These are phyloP conservation scores for Amanita phalloides DNA, from an alignment of 768 basidiomycete genomes.

Conservation along the genomic window DNA sequence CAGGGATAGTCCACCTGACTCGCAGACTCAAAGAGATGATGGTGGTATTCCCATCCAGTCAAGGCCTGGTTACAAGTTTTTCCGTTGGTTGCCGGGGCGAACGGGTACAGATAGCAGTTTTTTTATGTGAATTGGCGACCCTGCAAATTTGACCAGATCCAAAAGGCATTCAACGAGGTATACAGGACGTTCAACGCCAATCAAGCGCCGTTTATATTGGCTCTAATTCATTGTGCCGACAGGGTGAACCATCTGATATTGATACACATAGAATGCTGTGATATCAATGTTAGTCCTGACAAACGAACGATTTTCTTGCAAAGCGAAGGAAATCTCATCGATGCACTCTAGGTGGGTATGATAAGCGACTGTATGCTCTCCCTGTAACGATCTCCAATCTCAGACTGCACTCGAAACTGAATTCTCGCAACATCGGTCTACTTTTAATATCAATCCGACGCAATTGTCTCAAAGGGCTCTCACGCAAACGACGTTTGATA, in stretches of 20 bases:
- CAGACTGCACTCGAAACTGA: constrained; percentile 37
- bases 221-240: constrained; percentile 78
- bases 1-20: constrained; percentile 14
- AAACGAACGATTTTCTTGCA: constrained; percentile 91
- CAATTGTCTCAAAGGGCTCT: constrained; percentile 15
- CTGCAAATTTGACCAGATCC: constrained; percentile 64
- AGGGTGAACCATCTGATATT: constrained; percentile 11
- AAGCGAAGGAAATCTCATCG: constrained; percentile 70
- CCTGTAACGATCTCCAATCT: not conserved
- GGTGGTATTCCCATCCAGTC: constrained; percentile 38
- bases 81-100: constrained; percentile 61
- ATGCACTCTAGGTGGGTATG: constrained; percentile 57
- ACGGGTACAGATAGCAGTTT: constrained; percentile 76
- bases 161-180: constrained; percentile 87
- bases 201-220: constrained; percentile 69
- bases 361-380: not conserved
- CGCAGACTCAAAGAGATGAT: not conserved
- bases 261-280: constrained; percentile 49
- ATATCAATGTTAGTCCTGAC: constrained; percentile 94
- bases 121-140: constrained; percentile 91
- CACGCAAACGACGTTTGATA: constrained; percentile 7
- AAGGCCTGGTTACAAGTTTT: constrained; percentile 84
- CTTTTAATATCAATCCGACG: constrained; percentile 41
- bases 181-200: constrained; percentile 69
- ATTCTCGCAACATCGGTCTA: constrained; percentile 65